Evolutionary conservation across 2,329 filamentous ascomycete species (phyloP), one percentile per base, ranked within the genome.

Genomic region (Fusarium goolgardi): DNA sequence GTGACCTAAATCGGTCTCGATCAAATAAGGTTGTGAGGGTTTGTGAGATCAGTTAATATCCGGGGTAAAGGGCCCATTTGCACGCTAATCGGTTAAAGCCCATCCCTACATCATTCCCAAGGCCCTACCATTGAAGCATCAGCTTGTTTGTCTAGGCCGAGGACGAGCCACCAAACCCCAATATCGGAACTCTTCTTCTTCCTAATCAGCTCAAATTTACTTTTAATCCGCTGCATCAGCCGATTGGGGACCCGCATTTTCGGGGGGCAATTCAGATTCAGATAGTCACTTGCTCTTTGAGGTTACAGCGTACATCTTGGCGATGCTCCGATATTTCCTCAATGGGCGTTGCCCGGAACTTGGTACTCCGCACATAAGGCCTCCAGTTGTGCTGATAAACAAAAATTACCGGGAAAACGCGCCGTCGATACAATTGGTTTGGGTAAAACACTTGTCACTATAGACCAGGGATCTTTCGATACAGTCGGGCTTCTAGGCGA

Each of bases 291-390:
- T 39, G 15, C 59, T 63, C 18, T 41, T 64, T 64, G 27, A 41
- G 43, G 60, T 10, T 25, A 21, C 31, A 44, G 23, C 8, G 37
- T 27, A 18, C 7, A 60, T 43, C 23, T 15, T 46, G 44, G 62
- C 20, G 43, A 65, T 46, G 50, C 49, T 66, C 63, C 63, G 63
- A n/a, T 13, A 47, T 66, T 66, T 66, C 63, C 63, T 46, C 31
- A 63, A 49, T n/a, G 11, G 57, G 63, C 12, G 25, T 35, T 39
- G 35, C 35, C 62, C 63, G 63, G 63, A 66, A 55, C 50, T 62
- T 66, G 50, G 46, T 56, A 49, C 63, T 66, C 63, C 63, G 63
- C 49, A 32, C 15, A 34, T 27, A 39, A 16, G 25, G 35, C 34
- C 44, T 25, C 13, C 18, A 29, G 16, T 18, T 46, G 40, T 51